A percentile compares a stretch with the other conserved stretches of the same genome.
phyloP scores from a whole-genome alignment of 768 basidiomycete genomes.

The Auricularia cornea region DNA sequence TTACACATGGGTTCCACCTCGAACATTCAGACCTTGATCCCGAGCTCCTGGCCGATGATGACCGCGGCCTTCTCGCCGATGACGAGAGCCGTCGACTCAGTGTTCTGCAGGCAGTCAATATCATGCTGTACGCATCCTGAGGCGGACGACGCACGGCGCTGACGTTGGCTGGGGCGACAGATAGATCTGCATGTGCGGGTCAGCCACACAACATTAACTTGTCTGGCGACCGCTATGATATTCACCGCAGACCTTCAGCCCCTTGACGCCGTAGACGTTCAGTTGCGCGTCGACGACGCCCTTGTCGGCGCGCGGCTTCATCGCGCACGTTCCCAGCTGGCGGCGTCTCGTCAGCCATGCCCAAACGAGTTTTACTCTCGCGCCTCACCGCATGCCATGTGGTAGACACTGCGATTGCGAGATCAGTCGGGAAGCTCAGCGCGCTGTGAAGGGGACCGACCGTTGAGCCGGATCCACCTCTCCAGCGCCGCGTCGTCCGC shows the following conservation, averaged over 20 bases:
- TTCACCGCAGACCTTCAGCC: constrained; percentile 18
- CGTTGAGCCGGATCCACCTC: constrained; percentile 14
- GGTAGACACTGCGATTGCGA: constrained; percentile 16
- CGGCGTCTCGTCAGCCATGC: background rate
- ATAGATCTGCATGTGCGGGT: constrained; percentile 21
- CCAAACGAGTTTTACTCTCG: too few species aligned
- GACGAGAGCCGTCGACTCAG: constrained; percentile 34
- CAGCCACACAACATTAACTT: background rate
- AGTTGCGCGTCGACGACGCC: constrained; percentile 11
- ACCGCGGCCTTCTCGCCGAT: constrained; percentile 57
- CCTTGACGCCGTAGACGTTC: constrained; percentile 9
- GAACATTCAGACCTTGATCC: constrained; percentile 13
- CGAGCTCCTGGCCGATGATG: constrained; percentile 48
- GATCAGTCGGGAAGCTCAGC: background rate
- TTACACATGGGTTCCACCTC: background rate
- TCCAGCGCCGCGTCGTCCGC: constrained; percentile 30
- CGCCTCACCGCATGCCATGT: constrained; percentile 25
- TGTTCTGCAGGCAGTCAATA: constrained; percentile 21
- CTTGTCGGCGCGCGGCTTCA: constrained; percentile 10
- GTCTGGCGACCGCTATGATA: background rate
- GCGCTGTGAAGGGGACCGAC: constrained; percentile 6
- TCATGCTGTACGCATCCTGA: background rate
- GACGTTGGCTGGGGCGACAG: constrained; percentile 33
- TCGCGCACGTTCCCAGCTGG: constrained; percentile 22
- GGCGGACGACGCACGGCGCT: constrained; percentile 18